Conservation (phyloP, 1,284 basidiomycete species). For the Ganoderma lucidum region DNA sequence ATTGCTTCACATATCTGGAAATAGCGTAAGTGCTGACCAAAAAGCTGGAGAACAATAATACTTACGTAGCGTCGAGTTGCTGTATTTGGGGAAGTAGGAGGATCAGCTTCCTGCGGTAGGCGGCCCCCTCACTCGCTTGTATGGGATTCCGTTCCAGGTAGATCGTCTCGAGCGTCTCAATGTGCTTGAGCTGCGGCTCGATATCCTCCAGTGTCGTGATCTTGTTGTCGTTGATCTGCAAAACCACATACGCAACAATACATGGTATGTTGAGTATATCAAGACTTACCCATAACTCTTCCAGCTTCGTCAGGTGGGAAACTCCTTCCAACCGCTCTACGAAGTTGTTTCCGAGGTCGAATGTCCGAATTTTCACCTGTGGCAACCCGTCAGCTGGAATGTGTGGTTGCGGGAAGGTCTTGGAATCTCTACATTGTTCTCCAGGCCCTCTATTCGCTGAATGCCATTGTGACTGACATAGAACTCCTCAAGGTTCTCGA, state of each 20-base stretch:
- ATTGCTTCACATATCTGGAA: slow-evolving; percentile 31
- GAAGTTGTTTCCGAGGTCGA: slow-evolving; percentile 91
- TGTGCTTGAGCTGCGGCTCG: slow-evolving; percentile 76
- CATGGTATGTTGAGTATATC: not conserved
- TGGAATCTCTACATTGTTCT: slow-evolving; percentile 67
- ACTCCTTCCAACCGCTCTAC: slow-evolving; percentile 83
- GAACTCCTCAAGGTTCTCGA: slow-evolving; percentile 86
- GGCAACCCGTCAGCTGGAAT: not conserved
- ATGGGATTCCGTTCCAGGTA: slow-evolving; percentile 97
- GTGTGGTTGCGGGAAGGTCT: not conserved
- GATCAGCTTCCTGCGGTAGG: slow-evolving; percentile 92
- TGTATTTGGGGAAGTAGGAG: slow-evolving; percentile 87
- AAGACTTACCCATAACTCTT: slow-evolving; percentile 91
- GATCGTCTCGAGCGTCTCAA: slow-evolving; percentile 81
- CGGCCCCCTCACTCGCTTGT: slow-evolving; percentile 79
- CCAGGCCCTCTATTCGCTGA: slow-evolving; percentile 85
- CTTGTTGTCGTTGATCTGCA: slow-evolving; percentile 88
- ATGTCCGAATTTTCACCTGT: slow-evolving; percentile 83
- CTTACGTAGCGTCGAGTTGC: slow-evolving; percentile 96
- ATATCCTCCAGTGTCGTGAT: slow-evolving; percentile 76
- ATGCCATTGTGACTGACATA: slow-evolving; percentile 97
- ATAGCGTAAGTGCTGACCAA: not conserved
- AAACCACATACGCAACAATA: slow-evolving; percentile 4
- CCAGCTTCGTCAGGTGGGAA: slow-evolving; percentile 76
- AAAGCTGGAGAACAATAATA: slow-evolving; percentile 25